Conservation (phyloP, 139 green algal genomes). For the Astrephomene gubernaculifera region DNA sequence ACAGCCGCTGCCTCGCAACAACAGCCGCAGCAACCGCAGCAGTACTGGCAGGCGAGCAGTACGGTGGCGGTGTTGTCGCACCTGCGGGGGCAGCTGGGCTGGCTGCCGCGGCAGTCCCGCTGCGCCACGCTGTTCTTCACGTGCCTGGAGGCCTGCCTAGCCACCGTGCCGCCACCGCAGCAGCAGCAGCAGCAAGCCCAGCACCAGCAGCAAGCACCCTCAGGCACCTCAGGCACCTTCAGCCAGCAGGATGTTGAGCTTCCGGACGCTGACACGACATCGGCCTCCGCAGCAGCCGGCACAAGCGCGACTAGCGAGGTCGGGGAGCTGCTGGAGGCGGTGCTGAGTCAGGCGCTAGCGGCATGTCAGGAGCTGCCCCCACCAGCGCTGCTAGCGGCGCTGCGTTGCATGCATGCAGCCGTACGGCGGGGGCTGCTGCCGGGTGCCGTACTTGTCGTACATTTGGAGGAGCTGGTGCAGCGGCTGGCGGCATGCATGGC, state of each 20-base stretch:
- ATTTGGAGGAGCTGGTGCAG: background rate
- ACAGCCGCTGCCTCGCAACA: too few species aligned
- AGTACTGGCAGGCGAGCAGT: background rate
- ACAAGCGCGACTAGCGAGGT: background rate
- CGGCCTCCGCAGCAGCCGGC: background rate
- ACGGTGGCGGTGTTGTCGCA: constrained; percentile 14
- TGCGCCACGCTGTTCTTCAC: background rate
- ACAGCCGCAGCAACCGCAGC: background rate
- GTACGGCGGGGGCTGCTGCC: constrained; percentile 23
- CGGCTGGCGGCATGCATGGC: constrained; percentile 11
- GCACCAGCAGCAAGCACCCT: too few species aligned
- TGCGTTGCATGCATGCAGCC: constrained; percentile 12
- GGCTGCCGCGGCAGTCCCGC: constrained; percentile 20
- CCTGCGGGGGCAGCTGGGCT: background rate
- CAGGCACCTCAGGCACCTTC: too few species aligned
- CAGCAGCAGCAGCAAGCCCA: too few species aligned
- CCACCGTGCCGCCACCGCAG: background rate
- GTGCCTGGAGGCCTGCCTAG: constrained; percentile 29
- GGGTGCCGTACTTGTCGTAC: background rate
- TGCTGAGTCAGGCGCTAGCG: background rate
- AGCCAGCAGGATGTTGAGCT: background rate
- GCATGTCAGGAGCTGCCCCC: constrained; percentile 13
- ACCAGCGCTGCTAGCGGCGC: constrained; percentile 16
- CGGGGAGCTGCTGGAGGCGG: background rate
- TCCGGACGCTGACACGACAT: background rate